Conservation (phyloP, 306 rosid species). For the Casuarina equisetifolia region DNA sequence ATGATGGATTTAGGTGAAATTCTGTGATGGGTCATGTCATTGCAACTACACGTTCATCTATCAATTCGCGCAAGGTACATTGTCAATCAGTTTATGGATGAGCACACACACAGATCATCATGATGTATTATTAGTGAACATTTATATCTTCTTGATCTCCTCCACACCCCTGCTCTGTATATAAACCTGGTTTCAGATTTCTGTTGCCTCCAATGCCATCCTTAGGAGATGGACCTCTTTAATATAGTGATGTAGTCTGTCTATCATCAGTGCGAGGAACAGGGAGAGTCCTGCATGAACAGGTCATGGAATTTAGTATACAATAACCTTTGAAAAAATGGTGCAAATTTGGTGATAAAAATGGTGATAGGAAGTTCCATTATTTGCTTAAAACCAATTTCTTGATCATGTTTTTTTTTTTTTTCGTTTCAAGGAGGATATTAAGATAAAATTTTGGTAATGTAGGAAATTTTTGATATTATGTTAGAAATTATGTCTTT, state of each 20-base stretch:
- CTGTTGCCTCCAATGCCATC: constrained; percentile 31
- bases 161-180: constrained; percentile 6
- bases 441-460: too few species aligned
- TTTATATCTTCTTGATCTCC: constrained; percentile 9
- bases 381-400: too few species aligned
- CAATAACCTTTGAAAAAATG: too few species aligned
- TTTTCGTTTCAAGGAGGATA: too few species aligned
- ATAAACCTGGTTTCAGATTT: constrained; percentile 13
- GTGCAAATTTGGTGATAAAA: too few species aligned
- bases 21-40: neutral
- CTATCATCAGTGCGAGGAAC: constrained; percentile 65
- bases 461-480: too few species aligned
- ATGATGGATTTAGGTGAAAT: neutral
- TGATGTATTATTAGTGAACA: neutral
- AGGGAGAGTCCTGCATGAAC: constrained; percentile 51
- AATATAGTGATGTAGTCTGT: constrained; percentile 56
- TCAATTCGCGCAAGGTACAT: neutral
- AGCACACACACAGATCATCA: neutral
- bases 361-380: too few species aligned
- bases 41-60: neutral
- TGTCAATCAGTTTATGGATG: neutral
- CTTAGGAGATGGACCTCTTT: constrained; percentile 53
- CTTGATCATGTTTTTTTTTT: neutral
- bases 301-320: neutral
- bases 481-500: too few species aligned